Evolutionary conservation across 2,329 filamentous ascomycete species (phyloP).

Genomic region (Sarocladiaceae sp.): DNA sequence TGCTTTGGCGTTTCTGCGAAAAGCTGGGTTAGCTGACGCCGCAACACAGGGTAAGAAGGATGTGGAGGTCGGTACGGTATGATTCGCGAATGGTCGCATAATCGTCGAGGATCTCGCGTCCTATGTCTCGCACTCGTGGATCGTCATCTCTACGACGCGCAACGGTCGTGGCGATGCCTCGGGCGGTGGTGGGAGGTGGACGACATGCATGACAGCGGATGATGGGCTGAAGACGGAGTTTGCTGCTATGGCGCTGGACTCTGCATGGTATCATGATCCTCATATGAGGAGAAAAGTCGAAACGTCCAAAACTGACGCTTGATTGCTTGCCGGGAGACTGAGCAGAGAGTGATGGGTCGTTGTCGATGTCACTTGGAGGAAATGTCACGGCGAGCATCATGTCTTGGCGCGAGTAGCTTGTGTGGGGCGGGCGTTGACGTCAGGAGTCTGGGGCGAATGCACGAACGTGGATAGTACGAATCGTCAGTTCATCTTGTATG

Average conservation of each 20-base stretch:
- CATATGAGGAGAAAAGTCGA: not conserved
- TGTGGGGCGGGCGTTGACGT: slow-evolving; percentile 9
- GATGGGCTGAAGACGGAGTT: not conserved
- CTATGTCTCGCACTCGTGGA: slow-evolving; percentile 34
- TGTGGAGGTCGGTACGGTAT: slow-evolving; percentile 30
- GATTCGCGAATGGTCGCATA: slow-evolving; percentile 37
- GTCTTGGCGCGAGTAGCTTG: slow-evolving; percentile 4
- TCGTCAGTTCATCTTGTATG: too few species aligned
- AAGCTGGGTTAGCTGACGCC: not conserved
- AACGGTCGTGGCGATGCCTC: slow-evolving; percentile 6
- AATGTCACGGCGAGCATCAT: not conserved
- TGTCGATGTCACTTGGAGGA: too few species aligned
- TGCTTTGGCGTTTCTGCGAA: slow-evolving; percentile 47
- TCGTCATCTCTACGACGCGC: slow-evolving; percentile 21
- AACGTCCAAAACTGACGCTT: too few species aligned
- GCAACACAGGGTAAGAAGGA: not conserved
- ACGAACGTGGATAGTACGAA: not conserved
- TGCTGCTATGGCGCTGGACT: slow-evolving; percentile 1
- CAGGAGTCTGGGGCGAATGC: slow-evolving; percentile 2
- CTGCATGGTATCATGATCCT: not conserved
- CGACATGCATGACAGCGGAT: not conserved
- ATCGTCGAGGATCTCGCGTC: slow-evolving; percentile 37
- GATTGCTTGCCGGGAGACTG: too few species aligned
- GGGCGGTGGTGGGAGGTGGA: slow-evolving; percentile 2
- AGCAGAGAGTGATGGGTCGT: too few species aligned